Evolutionary conservation across 31 red algal genomes (phyloP).

Genomic region (Odonthalia washingtoniensis): DNA sequence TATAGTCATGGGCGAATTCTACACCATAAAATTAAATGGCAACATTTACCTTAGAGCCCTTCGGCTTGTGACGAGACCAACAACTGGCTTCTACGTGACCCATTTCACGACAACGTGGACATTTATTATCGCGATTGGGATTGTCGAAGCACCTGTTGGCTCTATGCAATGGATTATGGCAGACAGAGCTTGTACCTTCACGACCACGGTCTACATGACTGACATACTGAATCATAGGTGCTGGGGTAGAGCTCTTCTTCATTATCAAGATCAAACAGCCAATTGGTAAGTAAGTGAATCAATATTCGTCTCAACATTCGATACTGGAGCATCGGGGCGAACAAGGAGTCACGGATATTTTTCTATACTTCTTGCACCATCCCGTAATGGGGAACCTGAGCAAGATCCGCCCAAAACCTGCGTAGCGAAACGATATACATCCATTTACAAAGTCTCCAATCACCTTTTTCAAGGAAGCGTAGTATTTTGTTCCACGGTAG

Average conservation of each 20-base stretch:
- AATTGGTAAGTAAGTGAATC: neutral
- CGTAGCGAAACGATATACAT: too few species aligned
- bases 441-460: too few species aligned
- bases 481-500: too few species aligned
- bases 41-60: too few species aligned
- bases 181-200: neutral
- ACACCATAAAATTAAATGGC: too few species aligned
- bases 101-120: neutral
- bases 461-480: too few species aligned
- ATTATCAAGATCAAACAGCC: neutral
- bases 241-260: neutral
- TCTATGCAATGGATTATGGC: neutral
- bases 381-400: too few species aligned
- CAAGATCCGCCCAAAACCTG: too few species aligned
- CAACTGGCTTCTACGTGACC: neutral
- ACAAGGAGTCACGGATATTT: neutral
- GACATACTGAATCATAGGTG: neutral
- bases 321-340: neutral
- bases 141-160: neutral
- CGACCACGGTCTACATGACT: neutral
- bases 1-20: too few species aligned
- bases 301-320: neutral
- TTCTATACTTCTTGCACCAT: neutral
- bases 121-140: neutral
- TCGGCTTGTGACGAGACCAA: too few species aligned